A percentile compares a stretch with the other conserved stretches of the same genome.
Evolutionary conservation across 1,284 basidiomycete genomes (phyloP).

Genomic region (Sphagnurus paluster): DNA sequence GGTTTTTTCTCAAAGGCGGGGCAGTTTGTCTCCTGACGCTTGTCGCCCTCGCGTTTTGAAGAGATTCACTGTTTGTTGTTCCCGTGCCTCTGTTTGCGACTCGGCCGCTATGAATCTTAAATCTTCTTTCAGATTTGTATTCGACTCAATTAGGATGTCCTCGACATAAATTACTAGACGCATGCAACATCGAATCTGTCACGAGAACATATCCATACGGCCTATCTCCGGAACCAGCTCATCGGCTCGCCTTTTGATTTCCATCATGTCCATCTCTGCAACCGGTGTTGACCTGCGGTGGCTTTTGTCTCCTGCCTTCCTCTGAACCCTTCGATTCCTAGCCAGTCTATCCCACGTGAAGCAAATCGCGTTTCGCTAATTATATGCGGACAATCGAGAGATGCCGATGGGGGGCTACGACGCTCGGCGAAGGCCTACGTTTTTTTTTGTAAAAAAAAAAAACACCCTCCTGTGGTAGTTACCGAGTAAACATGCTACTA

Average conservation of each 20-base stretch:
- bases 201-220: constrained; percentile 38
- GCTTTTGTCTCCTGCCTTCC: constrained; percentile 29
- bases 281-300: constrained; percentile 27
- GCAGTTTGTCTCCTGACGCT: constrained; percentile 25
- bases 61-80: constrained; percentile 36
- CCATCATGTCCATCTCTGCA: constrained; percentile 26
- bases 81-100: constrained; percentile 38
- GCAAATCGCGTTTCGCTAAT: constrained; percentile 23
- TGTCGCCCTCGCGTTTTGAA: constrained; percentile 31
- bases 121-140: constrained; percentile 39
- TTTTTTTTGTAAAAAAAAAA: too few species aligned
- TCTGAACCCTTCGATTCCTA: constrained; percentile 25
- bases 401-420: too few species aligned
- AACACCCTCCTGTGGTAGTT: not conserved
- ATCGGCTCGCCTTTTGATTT: constrained; percentile 33
- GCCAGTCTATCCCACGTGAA: constrained; percentile 33
- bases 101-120: constrained; percentile 38
- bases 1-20: constrained; percentile 31
- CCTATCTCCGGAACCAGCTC: constrained; percentile 38
- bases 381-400: too few species aligned
- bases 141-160: constrained; percentile 33
- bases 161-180: constrained; percentile 27
- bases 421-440: not conserved
- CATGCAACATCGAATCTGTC: constrained; percentile 37
- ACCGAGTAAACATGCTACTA: not conserved